A percentile compares a stretch with the other conserved stretches of the same genome.
phyloP scores from a whole-genome alignment of 2,329 filamentous ascomycete genomes.

The Pseudogymnoascus sp. region DNA sequence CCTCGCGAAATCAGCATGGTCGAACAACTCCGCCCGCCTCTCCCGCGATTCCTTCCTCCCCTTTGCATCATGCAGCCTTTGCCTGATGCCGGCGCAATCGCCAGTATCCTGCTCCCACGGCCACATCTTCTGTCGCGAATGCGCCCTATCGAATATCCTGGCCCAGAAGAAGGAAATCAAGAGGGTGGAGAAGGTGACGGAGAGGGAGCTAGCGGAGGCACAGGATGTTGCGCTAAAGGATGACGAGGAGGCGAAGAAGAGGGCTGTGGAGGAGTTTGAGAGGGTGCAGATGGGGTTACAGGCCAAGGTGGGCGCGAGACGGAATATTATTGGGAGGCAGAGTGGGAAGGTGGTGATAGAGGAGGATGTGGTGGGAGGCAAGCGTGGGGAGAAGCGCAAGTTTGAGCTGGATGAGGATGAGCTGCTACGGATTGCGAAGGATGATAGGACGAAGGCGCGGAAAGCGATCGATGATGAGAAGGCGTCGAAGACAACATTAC shows the following conservation, averaged over 20 bases:
- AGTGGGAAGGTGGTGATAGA: conserved; percentile 38
- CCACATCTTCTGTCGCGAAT: conserved; percentile 93
- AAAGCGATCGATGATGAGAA: conserved; percentile 67
- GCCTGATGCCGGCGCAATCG: conserved; percentile 70
- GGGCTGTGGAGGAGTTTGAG: conserved; percentile 77
- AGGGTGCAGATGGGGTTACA: conserved; percentile 65
- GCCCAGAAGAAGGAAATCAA: conserved; percentile 89
- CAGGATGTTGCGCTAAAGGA: conserved; percentile 51
- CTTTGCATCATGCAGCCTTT: conserved; percentile 83
- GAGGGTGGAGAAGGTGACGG: conserved; percentile 60
- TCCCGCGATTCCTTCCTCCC: conserved; percentile 85
- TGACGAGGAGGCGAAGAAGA: conserved; percentile 61
- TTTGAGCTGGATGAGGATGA: conserved; percentile 75
- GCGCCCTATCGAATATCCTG: conserved; percentile 83
- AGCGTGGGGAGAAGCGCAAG: conserved; percentile 58
- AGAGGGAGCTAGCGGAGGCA: conserved; percentile 53
- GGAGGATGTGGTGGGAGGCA: conserved; percentile 27
- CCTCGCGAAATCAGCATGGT: conserved; percentile 76
- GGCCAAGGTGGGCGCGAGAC: conserved; percentile 31
- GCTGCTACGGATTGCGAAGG: conserved; percentile 58
- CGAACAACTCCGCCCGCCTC: conserved; percentile 73
- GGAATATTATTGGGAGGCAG: conserved; percentile 34
- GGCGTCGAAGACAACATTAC: conserved; percentile 60
- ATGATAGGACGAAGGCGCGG: conserved; percentile 64
- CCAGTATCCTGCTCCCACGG: conserved; percentile 79